Percentiles rank a stretch among this genome's conserved stretches.
Evolutionary conservation across 768 basidiomycete genomes (phyloP).

Genomic region (Tricholoma furcatifolium): DNA sequence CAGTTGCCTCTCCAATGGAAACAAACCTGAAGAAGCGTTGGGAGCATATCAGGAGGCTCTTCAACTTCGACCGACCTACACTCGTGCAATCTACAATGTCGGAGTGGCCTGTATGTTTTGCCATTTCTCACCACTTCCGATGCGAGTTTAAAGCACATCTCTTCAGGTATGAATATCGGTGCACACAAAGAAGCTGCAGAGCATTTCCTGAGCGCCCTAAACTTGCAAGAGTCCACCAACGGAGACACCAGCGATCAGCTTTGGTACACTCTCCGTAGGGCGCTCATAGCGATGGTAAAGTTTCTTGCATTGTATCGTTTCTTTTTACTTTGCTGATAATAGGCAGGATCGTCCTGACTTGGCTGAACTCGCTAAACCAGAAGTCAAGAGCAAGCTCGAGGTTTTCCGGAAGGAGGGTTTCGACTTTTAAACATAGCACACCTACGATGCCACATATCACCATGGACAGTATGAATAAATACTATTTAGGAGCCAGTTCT

Average conservation of each 20-base stretch:
- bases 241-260: constrained; percentile 80
- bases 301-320: background rate
- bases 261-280: constrained; percentile 86
- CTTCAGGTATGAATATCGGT: constrained; percentile 88
- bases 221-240: constrained; percentile 69
- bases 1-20: constrained; percentile 92
- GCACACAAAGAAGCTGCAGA: constrained; percentile 95
- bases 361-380: constrained; percentile 68
- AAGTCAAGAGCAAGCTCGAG: constrained; percentile 61
- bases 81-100: constrained; percentile 96
- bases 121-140: constrained; percentile 1
- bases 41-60: constrained; percentile 90
- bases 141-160: constrained; percentile 4
- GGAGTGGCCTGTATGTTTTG: constrained; percentile 87
- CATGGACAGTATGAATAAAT: background rate
- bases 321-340: constrained; percentile 4
- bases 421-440: constrained; percentile 59
- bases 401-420: constrained; percentile 83
- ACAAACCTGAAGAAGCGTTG: constrained; percentile 89
- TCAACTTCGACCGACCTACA: constrained; percentile 90
- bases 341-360: constrained; percentile 76
- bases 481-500: no score
- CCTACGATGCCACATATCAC: background rate
- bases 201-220: constrained; percentile 86
- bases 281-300: constrained; percentile 78